Conservation (phyloP, 495 filamentous ascomycete species). For the Parachaetomium inaequale region DNA sequence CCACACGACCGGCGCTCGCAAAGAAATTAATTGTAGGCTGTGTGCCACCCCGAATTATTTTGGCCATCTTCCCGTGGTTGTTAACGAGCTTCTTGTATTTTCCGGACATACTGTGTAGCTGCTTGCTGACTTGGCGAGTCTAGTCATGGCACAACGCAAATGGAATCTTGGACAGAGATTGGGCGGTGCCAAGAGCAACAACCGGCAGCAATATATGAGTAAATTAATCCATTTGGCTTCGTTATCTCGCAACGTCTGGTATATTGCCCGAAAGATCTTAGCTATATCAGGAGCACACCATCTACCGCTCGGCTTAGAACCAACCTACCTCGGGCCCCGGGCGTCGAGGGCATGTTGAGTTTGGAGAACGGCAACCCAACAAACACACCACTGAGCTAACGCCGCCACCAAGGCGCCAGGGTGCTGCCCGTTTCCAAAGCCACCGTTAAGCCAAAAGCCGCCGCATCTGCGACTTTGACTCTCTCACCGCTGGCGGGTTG, state of each 20-base stretch:
- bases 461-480: background rate
- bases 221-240: background rate
- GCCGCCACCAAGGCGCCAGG: background rate
- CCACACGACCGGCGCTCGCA: background rate
- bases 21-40: background rate
- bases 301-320: background rate
- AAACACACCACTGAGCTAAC: background rate
- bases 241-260: background rate
- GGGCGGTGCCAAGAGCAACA: background rate
- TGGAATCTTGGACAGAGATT: no score
- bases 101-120: no score
- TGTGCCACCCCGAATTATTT: background rate
- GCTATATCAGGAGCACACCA: background rate
- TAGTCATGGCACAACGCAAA: no score
- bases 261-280: background rate
- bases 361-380: no score
- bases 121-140: no score
- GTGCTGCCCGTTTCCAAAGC: no score
- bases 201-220: background rate
- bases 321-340: no score
- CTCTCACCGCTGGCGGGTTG: background rate
- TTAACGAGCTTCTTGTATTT: no score
- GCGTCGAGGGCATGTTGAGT: no score
- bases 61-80: background rate
- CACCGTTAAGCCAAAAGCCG: background rate